These are phyloP conservation scores for Fusarium compactum DNA, from an alignment of 2,329 filamentous ascomycete species.

Conservation along the genomic window DNA sequence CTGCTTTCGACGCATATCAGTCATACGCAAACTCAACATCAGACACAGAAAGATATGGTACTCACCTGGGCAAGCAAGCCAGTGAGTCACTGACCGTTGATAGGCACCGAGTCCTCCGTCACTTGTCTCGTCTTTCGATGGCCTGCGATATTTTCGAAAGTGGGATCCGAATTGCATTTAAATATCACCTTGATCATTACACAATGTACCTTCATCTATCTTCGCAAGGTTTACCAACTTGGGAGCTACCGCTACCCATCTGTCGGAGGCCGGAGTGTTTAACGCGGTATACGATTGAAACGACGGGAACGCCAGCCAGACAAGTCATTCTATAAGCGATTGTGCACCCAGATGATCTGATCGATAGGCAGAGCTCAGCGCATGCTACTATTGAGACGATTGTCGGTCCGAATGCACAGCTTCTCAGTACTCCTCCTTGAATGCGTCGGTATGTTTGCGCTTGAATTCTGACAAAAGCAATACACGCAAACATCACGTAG, in stretches of 20 bases:
- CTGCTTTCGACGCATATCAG: conserved; percentile 31
- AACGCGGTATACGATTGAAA: not conserved
- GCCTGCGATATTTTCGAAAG: not conserved
- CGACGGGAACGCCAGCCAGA: conserved; percentile 3
- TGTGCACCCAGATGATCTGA: conserved; percentile 4
- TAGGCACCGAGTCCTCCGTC: conserved; percentile 7
- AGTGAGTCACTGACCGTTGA: conserved; percentile 1
- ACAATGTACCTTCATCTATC: conserved; percentile 26
- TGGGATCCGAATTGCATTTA: conserved; percentile 28
- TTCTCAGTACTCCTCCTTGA: not conserved
- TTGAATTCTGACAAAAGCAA: not conserved
- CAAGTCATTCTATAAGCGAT: conserved; percentile 24
- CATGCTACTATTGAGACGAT: not conserved
- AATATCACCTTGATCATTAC: conserved; percentile 37
- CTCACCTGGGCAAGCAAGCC: conserved; percentile 18
- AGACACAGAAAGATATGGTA: not conserved
- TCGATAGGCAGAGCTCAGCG: not conserved
- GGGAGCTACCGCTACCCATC: not conserved
- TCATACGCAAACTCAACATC: conserved; percentile 33
- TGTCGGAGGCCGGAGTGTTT: not conserved
- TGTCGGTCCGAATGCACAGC: conserved; percentile 13
- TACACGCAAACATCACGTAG: not conserved
- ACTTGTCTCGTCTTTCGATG: conserved; percentile 5
- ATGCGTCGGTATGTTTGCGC: not conserved
- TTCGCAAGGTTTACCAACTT: conserved; percentile 28